Conservation (phyloP, 2,329 filamentous ascomycete species). For the Fusarium pseudograminearum region DNA sequence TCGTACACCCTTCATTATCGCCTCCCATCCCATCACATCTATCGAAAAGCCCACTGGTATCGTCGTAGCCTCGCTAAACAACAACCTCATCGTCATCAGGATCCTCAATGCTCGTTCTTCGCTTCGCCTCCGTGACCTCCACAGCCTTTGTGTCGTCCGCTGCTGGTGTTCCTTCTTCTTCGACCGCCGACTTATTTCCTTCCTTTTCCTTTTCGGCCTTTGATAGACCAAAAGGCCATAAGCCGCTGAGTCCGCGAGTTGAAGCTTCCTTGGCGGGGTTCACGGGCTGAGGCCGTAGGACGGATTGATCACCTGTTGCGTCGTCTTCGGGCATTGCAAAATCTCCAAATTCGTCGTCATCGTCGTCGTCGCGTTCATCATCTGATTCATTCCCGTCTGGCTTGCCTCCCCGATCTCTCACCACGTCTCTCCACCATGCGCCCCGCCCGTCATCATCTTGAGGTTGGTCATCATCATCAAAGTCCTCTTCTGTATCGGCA, state of each 20-base stretch:
- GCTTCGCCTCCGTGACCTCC: conserved; percentile 65
- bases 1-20: conserved; percentile 39
- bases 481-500: conserved; percentile 66
- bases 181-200: conserved; percentile 22
- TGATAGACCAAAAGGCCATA: conserved; percentile 68
- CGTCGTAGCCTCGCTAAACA: conserved; percentile 43
- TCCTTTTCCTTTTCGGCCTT: conserved; percentile 53
- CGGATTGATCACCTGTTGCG: conserved; percentile 52
- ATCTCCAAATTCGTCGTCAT: conserved; percentile 76
- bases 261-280: conserved; percentile 60
- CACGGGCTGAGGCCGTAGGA: conserved; percentile 67
- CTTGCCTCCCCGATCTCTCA: conserved; percentile 56
- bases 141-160: conserved; percentile 56
- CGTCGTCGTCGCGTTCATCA: conserved; percentile 65
- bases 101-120: conserved; percentile 70
- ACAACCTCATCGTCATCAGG: conserved; percentile 67
- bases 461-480: conserved; percentile 60
- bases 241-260: conserved; percentile 61
- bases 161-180: conserved; percentile 40
- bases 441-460: conserved; percentile 51
- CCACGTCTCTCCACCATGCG: conserved; percentile 63
- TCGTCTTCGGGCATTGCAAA: conserved; percentile 73
- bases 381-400: conserved; percentile 61
- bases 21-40: not conserved
- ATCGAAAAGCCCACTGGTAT: conserved; percentile 37